Base-by-base conservation (phyloP, 805 yeast genomes). In the Candida koratica region DNA sequence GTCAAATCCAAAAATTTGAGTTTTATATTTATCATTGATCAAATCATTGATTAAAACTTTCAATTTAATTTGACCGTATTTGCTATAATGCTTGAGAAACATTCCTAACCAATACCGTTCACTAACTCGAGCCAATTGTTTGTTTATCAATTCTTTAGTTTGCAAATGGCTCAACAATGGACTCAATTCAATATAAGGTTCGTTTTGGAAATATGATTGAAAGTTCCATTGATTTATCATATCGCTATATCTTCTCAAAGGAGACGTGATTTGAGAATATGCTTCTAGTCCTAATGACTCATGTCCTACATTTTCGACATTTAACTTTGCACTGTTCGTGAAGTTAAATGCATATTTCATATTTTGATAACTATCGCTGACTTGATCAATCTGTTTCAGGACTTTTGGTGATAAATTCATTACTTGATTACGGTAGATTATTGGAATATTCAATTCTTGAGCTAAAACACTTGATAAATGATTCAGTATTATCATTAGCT, bases 251-350 rank as follows among this genome's bases (percentile, higher is more conserved):
- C 97, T 67, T 54, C 97, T 69, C 44, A 93, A 64, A 2, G 98
- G 97, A 0, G 97, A 88, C 0, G 97, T 89, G 6, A 84, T 81
- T 13, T 86, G 83, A 4, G 82, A 68, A 50, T 89, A 87, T 5
- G 61, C 53, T 0, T 59, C 55, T 6, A 84, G 58, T 3, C 89
- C 94, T 17, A 87, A 58, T 44, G 83, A 75, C 15, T 67, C 63
- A 58, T 88, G 96, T 1, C 48, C 51, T 0, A 47, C 43, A 0
- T 84, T 73, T 1, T 39, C 32, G 0, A 72, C 55, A 2, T 77
- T 61, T 29, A 73, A 67, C 24, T 62, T 64, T 3, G 90, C 81
- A 13, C 77, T 63, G 2, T 73, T 70, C 47, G 79, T 53, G 22
- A 73, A 65, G 5, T 73, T 59, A 10, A 71, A 53, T 15, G 75